Evolutionary conservation across 371 early-diverging fungal genomes (phyloP), one percentile per base, ranked within the genome.

Genomic region (Umbelopsis sp.): DNA sequence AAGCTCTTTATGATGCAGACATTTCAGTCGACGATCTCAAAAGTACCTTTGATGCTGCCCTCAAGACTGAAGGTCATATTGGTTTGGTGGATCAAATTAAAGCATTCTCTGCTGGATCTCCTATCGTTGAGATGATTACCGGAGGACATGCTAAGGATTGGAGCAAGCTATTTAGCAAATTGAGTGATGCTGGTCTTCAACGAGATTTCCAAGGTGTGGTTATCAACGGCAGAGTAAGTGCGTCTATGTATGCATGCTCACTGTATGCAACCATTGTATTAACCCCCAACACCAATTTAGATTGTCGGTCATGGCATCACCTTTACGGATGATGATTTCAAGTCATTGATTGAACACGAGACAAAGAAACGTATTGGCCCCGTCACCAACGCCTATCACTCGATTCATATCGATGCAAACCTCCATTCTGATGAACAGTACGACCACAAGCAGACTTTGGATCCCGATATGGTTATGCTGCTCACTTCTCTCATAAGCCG

Each of bases 241-340:
- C 7, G 41, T 41, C 2, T 41, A 1, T 41, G 1, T 63, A 48
- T 20, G 6, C 14, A 48, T 16, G 48, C 18, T 20, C 16, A 7
- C 16, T 7, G 16, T 5, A 12, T 16, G 18, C 18, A 7, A 16
- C 18, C 16, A 48, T 48, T 10, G n/a, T 1, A 29, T 29, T 29
- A 29, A 48, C 48, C 1, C 48, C 18, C 4, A 48, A 20, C 48
- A 48, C 22, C 7, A 16, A 16, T 50, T 14, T 76, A 86, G 85
- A 70, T 81, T 2, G 69, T 87, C 12, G 88, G 91, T 4, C 87
- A 44, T 3, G 67, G 72, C 4, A 72, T 66, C 0, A 38, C 70
- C 11, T 90, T 92, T 65, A 67, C 71, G 11, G 68, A 69, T 1
- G 80, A 77, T 1, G 88, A 93, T 67, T 84, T 89, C 48, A 71